These are phyloP conservation scores for Neurospora tetraspora DNA, from an alignment of 495 filamentous ascomycete genomes.

Conservation along the genomic window DNA sequence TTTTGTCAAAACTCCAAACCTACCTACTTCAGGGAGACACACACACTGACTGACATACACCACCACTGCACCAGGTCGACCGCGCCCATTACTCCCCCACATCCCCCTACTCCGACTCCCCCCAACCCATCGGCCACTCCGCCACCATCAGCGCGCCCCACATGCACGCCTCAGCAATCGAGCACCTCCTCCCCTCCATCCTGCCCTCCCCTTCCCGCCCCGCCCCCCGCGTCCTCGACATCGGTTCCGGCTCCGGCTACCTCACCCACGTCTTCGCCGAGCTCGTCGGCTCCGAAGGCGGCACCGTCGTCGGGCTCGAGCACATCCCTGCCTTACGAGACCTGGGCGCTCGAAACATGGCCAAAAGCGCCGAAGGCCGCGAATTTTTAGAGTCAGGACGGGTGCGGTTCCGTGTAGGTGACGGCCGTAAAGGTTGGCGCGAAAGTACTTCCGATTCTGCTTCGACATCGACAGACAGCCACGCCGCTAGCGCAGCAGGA, in stretches of 20 bases:
- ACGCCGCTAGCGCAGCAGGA: too few relatives aligned
- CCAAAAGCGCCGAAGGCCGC: slow-evolving; percentile 56
- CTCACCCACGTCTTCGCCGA: slow-evolving; percentile 83
- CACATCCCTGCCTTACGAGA: slow-evolving; percentile 74
- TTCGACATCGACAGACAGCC: too few relatives aligned
- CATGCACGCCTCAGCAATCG: slow-evolving; percentile 81
- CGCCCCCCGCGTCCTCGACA: slow-evolving; percentile 57
- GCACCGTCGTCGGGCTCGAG: slow-evolving; percentile 75
- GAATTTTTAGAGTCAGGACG: slow-evolving; percentile 46
- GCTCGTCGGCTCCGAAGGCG: slow-evolving; percentile 47
- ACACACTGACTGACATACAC: too few relatives aligned
- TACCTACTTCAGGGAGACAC: too few relatives aligned
- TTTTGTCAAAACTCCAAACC: too few relatives aligned
- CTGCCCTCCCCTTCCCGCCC: slow-evolving; percentile 34
- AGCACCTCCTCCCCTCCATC: slow-evolving; percentile 56
- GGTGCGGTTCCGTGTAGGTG: slow-evolving; percentile 67
- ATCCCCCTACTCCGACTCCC: slow-evolving; percentile 75
- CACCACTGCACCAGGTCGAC: slow-evolving; percentile 50
- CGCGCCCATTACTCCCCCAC: slow-evolving; percentile 68
- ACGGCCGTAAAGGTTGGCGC: slow-evolving; percentile 73
- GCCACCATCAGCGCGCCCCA: slow-evolving; percentile 96
- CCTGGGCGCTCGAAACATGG: slow-evolving; percentile 63
- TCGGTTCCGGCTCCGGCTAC: slow-evolving; percentile 87
- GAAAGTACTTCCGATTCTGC: too few relatives aligned
- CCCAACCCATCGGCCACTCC: slow-evolving; percentile 74